A percentile compares a stretch with the other conserved stretches of the same genome.
phyloP scores from a whole-genome alignment of 2,329 filamentous ascomycete species.

The Fusarium globosum region DNA sequence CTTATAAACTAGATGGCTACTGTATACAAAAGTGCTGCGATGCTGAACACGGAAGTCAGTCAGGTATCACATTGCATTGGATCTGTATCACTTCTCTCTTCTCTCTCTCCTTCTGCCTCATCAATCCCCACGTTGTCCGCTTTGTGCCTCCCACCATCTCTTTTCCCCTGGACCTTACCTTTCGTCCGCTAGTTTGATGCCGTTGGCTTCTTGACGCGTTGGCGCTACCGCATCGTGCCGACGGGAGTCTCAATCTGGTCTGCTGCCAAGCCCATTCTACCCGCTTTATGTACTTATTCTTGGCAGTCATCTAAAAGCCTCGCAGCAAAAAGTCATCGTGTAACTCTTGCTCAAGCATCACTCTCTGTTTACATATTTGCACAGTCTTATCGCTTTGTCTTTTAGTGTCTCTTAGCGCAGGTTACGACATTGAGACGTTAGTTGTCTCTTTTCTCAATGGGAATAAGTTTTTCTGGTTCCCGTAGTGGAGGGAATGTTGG shows the following conservation, averaged over 20 bases:
- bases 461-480: neutral
- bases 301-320: neutral
- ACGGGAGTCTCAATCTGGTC: neutral
- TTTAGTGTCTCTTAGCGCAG: neutral
- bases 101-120: neutral
- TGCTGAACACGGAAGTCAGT: neutral
- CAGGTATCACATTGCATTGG: neutral
- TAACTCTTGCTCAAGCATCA: neutral
- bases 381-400: neutral
- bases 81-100: constrained; percentile 6
- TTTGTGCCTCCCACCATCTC: constrained; percentile 24
- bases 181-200: constrained; percentile 6
- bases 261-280: neutral
- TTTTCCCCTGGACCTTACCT: constrained; percentile 5
- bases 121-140: constrained; percentile 10
- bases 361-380: neutral
- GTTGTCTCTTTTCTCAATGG: constrained; percentile 38
- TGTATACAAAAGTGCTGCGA: constrained; percentile 2
- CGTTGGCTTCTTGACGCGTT: neutral
- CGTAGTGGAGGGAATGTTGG: neutral
- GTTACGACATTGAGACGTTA: neutral
- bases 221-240: constrained; percentile 2
- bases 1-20: neutral
- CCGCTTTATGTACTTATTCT: neutral
- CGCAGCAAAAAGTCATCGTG: neutral